These are phyloP conservation scores for Cryptosporidium andersoni DNA, from an alignment of 169 alveolate species.

Conservation along the genomic window DNA sequence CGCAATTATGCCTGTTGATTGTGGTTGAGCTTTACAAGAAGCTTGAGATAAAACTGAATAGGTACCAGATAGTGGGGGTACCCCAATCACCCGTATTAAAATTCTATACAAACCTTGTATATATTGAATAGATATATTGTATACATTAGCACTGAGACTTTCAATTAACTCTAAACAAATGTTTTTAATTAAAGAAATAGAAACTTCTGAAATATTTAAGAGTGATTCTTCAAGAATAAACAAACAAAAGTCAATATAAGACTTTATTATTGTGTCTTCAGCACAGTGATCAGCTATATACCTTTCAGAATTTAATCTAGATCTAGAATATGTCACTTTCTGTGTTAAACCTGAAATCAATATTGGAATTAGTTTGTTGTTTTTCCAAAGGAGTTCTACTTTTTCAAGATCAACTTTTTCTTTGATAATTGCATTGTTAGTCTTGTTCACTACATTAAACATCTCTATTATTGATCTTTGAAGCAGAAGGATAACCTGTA, in stretches of 20 bases:
- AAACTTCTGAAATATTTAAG: slow-evolving; percentile 15
- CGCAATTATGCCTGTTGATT: slow-evolving; percentile 26
- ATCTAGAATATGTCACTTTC: too few relatives aligned
- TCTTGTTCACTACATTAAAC: too few relatives aligned
- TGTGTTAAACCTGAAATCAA: slow-evolving; percentile 31
- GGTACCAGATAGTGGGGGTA: slow-evolving; percentile 15
- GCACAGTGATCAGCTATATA: too few relatives aligned
- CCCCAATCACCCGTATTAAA: slow-evolving; percentile 23
- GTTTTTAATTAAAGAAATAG: slow-evolving; percentile 4
- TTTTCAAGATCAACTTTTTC: not conserved
- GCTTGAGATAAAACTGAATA: slow-evolving; percentile 2
- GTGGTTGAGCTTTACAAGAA: slow-evolving; percentile 3
- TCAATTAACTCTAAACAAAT: slow-evolving; percentile 27
- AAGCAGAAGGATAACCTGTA: slow-evolving; percentile 22
- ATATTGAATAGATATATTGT: slow-evolving; percentile 18
- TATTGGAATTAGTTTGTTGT: slow-evolving; percentile 10
- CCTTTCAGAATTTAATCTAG: too few relatives aligned
- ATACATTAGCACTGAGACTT: not conserved
- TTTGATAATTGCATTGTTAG: not conserved
- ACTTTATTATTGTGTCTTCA: slow-evolving; percentile 10
- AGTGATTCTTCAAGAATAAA: slow-evolving; percentile 45
- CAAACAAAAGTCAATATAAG: slow-evolving; percentile 32
- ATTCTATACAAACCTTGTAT: slow-evolving; percentile 27
- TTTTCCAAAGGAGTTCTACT: not conserved
- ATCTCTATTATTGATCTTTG: slow-evolving; percentile 4